Evolutionary conservation across 768 basidiomycete species (phyloP), one percentile per base, ranked within the genome.

Genomic region (Tricholoma terreum): DNA sequence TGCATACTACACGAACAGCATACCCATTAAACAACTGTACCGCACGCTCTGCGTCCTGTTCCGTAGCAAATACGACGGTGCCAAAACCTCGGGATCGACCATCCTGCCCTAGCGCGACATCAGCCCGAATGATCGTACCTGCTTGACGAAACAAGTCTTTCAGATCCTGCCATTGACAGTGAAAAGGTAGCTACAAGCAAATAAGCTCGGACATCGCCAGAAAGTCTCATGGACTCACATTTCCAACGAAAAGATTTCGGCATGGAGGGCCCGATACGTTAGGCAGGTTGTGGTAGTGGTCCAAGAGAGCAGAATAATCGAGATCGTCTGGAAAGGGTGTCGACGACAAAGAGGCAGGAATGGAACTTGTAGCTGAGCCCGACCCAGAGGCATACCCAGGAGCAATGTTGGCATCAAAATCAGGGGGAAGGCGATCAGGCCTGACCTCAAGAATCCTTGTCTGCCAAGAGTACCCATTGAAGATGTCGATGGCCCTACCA

Each of bases 401-500:
- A 10, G 63, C 54, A 27, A 63, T 46, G 56, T 61, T 75, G 61
- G 73, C 69, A 62, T 85, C 84, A 61, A 81, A 80, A 59, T 88
- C 84, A 19, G 82, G 81, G 24, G 84, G 83, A 12, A 94, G 77
- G 43, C 94, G 83, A 72, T 98, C 95, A 6, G 88, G 89, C 21
- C 95, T 82, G 22, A 98, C 95, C 73, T 98, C 95, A 21, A 98
- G 84, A 17, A 89, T 81, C 8, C 95, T 80, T 7, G 92, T 92
- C 74, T 97, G 95, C 94, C 95, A 98, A n/a, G 86, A 87, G 71
- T 91, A 97, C 14, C 95, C 96, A 67, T 98, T 92, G 73, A 96
- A 96, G 81, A 92, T 89, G 60, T 97, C 94, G 38, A 99, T 91
- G 0, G 97, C 97, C 40, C 93, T 82, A 3, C 88, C 89, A 1